Base-by-base conservation (phyloP, 2,329 filamentous ascomycete species). In the Calonectria pteridis region DNA sequence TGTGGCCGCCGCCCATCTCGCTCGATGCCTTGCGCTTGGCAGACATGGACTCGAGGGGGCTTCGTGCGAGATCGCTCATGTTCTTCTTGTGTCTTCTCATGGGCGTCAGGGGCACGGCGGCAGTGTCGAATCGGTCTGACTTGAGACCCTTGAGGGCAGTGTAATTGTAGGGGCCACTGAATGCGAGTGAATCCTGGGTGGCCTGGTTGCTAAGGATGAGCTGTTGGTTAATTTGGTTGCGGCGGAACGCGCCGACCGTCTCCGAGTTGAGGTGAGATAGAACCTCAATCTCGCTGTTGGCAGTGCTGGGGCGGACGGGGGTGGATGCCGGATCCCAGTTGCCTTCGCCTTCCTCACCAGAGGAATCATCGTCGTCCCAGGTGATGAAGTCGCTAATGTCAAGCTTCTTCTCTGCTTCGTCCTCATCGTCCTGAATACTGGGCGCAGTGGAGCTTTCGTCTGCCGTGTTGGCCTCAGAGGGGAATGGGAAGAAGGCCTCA, bases 181-280 rank as follows among this genome's bases (percentile, higher is more conserved):
- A 91, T 64, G 90, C 88, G 31, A 94, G 86, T 49, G 92, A 92
- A 78, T 93, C 89, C 71, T 90, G 85, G 46, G 90, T 92, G 28
- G 89, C 90, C 79, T 91, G 89, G 80, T 89, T 90, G 84, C 89
- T 91, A 75, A 89, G 83, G 72, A 92, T 90, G 73, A 92, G 85
- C 77, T 91, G 89, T 81, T 91, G 88, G 81, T 91, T 90, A 87
- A 87, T 91, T 82, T 91, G 92, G 83, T 91, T 93, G 76, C 88
- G 91, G 70, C 94, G 94, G 88, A 97, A 97, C 1, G 94, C 93
- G 46, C 94, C 94, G 43, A 97, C 94, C 18, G 93, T 91, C 71
- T 92, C 90, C 11, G 88, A 84, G 72, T 91, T 91, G 77, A 91
- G 90, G 79, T 93, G 92, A 49, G 95, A 91, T 14, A 84, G 82